Percentiles rank a stretch among this genome's conserved stretches.
Evolutionary conservation across 1,284 basidiomycete genomes (phyloP).

Genomic region (Ceratobasidium sp.): DNA sequence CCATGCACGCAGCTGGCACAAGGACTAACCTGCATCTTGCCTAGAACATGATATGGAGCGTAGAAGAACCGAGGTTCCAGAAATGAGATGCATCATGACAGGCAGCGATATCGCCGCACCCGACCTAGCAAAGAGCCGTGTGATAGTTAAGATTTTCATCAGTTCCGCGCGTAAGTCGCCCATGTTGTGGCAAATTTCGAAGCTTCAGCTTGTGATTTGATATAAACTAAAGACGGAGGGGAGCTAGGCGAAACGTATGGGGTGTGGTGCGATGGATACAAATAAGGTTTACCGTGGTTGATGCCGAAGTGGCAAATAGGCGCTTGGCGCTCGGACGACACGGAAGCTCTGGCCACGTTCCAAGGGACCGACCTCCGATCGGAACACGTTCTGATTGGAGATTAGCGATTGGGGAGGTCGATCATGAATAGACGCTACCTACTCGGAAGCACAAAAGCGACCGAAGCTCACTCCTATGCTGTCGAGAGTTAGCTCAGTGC

Average conservation of each 20-base stretch:
- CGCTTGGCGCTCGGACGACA: too few relatives aligned
- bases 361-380: too few relatives aligned
- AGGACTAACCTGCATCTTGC: constrained; percentile 62
- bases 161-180: constrained; percentile 56
- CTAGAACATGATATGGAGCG: constrained; percentile 57
- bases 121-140: constrained; percentile 71
- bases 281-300: not conserved
- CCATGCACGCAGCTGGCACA: too few relatives aligned
- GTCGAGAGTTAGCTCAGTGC: too few relatives aligned
- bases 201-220: too few relatives aligned
- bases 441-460: too few relatives aligned
- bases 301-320: not conserved
- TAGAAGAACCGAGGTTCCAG: constrained; percentile 66
- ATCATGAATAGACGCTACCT: too few relatives aligned
- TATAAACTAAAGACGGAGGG: not conserved
- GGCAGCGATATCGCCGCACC: constrained; percentile 69
- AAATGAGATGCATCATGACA: constrained; percentile 63
- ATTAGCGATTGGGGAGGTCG: too few relatives aligned
- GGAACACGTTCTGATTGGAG: too few relatives aligned
- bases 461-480: too few relatives aligned
- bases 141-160: constrained; percentile 85
- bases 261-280: not conserved
- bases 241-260: not conserved
- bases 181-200: constrained; percentile 58
- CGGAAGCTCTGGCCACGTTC: too few relatives aligned